A percentile compares a stretch with the other conserved stretches of the same genome.
phyloP scores from a whole-genome alignment of 176 grass and related monocot genomes.

The Oropetium thomaeum region DNA sequence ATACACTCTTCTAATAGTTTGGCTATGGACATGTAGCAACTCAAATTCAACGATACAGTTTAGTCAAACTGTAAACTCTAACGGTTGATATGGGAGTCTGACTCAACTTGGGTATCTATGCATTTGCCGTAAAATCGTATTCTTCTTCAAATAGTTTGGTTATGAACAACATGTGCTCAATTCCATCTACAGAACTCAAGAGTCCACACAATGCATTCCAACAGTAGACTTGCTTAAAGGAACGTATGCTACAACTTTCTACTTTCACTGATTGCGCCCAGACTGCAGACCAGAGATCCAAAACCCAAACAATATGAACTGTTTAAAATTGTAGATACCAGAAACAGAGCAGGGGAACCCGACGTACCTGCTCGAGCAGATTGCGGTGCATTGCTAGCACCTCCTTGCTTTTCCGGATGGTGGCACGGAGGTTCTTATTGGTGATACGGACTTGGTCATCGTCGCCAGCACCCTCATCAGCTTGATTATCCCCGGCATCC shows the following conservation, averaged over 20 bases:
- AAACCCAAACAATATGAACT: neutral
- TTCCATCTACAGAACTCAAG: neutral
- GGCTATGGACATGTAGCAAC: neutral
- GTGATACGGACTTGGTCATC: constrained; percentile 16
- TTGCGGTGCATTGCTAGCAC: constrained; percentile 53
- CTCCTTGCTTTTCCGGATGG: constrained; percentile 55
- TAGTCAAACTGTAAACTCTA: neutral
- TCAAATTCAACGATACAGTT: neutral
- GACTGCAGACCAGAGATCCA: neutral
- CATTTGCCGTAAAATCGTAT: neutral
- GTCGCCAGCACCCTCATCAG: neutral
- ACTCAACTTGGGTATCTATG: neutral
- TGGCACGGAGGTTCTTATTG: constrained; percentile 38
- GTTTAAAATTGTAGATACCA: constrained; percentile 1
- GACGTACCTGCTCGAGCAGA: constrained; percentile 58
- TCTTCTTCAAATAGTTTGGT: neutral
- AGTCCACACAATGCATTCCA: neutral
- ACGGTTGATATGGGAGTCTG: neutral
- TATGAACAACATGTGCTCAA: neutral
- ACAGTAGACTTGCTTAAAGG: neutral
- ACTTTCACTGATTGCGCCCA: neutral
- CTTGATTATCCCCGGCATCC: constrained; percentile 17
- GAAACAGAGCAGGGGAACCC: neutral
- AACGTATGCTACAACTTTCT: neutral
- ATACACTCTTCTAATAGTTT: neutral